Conservation (phyloP, 1,139 yeast species). For the Geotrichum aggregatum region DNA sequence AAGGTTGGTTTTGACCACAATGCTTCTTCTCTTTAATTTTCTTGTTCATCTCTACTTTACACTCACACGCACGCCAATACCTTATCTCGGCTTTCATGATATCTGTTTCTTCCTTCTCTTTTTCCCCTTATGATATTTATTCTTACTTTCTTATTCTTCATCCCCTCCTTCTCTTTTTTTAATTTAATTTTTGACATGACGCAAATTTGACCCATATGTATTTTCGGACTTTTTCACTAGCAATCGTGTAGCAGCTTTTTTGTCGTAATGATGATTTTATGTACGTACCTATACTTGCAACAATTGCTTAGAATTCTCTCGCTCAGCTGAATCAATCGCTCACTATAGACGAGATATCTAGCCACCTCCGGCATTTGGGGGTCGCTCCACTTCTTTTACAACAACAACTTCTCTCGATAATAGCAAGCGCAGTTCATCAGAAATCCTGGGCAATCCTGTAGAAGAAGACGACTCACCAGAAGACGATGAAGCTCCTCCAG, state of each 20-base stretch:
- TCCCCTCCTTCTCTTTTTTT: neutral
- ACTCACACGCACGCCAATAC: too few relatives aligned
- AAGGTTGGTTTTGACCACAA: slow-evolving; percentile 14
- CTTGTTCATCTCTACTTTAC: neutral
- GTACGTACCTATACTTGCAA: neutral
- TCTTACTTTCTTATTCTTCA: neutral
- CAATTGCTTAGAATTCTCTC: too few relatives aligned
- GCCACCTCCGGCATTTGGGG: slow-evolving; percentile 41
- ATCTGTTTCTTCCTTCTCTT: neutral
- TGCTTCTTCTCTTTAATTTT: neutral
- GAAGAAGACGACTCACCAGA: slow-evolving; percentile 22
- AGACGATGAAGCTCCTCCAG: slow-evolving; percentile 15
- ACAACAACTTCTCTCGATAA: slow-evolving; percentile 58
- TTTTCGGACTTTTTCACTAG: too few relatives aligned
- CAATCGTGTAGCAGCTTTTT: too few relatives aligned
- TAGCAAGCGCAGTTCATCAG: slow-evolving; percentile 55
- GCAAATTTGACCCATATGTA: too few relatives aligned
- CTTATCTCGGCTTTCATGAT: too few relatives aligned
- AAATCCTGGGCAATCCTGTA: slow-evolving; percentile 36
- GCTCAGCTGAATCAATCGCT: too few relatives aligned
- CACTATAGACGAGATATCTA: too few relatives aligned
- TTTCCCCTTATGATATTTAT: neutral
- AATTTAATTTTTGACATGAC: too few relatives aligned
- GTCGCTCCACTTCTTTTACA: slow-evolving; percentile 54
- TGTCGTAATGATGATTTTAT: neutral